Evolutionary conservation across 2,329 filamentous ascomycete genomes (phyloP).

Genomic region (Gaeumannomyces tritici): DNA sequence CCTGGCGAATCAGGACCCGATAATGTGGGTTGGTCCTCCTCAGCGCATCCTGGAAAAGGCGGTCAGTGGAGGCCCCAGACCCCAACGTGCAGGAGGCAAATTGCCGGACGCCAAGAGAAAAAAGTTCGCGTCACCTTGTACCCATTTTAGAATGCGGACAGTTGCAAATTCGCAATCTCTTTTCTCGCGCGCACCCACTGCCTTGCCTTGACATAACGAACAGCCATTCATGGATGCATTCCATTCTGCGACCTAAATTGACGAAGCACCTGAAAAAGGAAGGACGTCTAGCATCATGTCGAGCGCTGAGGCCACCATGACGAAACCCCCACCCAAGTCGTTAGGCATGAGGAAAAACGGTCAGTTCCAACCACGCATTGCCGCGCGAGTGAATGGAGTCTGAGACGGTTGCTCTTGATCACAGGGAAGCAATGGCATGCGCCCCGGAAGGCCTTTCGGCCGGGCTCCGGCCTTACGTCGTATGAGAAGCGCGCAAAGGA

Average conservation of each 20-base stretch:
- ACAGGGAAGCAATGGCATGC: slow-evolving; percentile 95
- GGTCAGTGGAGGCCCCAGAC: background rate
- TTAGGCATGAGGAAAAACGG: slow-evolving; percentile 77
- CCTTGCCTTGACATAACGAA: background rate
- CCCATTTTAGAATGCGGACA: background rate
- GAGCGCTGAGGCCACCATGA: slow-evolving; percentile 20
- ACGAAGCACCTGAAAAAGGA: background rate
- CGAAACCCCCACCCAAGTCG: slow-evolving; percentile 22
- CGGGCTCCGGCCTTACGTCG: slow-evolving; percentile 64
- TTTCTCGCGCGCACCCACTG: background rate
- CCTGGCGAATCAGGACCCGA: background rate
- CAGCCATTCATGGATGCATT: background rate
- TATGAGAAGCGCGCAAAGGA: slow-evolving; percentile 69
- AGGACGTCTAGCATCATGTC: slow-evolving; percentile 7
- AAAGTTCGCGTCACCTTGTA: background rate
- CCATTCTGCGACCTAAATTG: background rate
- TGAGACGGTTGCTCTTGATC: slow-evolving; percentile 5
- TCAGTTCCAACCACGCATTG: slow-evolving; percentile 26
- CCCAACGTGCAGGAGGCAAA: background rate
- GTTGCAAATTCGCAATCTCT: background rate
- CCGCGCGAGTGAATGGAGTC: background rate
- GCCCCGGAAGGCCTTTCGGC: slow-evolving; percentile 76
- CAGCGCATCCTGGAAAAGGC: background rate
- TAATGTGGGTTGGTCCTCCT: background rate
- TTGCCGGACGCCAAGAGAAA: background rate